Conservation (phyloP, 2,329 filamentous ascomycete species). For the Arthrobotrys entomopaga region DNA sequence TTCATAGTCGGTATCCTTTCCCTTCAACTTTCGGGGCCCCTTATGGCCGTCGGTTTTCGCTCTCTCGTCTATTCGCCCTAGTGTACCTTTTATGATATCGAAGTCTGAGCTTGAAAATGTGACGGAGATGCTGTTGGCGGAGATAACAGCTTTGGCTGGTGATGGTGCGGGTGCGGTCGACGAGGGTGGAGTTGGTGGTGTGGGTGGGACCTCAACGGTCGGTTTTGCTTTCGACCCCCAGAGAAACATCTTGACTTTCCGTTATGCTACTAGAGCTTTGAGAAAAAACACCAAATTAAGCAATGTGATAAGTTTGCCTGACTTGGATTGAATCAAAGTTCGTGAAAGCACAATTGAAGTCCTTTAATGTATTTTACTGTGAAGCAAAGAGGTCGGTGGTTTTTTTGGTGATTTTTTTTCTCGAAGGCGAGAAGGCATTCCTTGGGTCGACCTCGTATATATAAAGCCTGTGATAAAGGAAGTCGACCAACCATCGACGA, state of each 20-base stretch:
- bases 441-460: conserved; percentile 52
- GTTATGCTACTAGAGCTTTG: conserved; percentile 6
- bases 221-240: conserved; percentile 37
- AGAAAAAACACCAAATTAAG: conserved; percentile 10
- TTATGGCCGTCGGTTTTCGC: conserved; percentile 27
- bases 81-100: conserved; percentile 51
- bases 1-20: conserved; percentile 53
- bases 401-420: conserved; percentile 4
- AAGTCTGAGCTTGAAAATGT: conserved; percentile 48
- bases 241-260: conserved; percentile 49
- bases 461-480: not conserved
- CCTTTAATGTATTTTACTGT: conserved; percentile 25
- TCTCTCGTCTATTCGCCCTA: conserved; percentile 50
- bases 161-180: conserved; percentile 19
- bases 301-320: conserved; percentile 17
- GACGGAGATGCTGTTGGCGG: conserved; percentile 52
- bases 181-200: conserved; percentile 10
- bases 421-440: conserved; percentile 35
- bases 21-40: conserved; percentile 46
- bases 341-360: conserved; percentile 24
- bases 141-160: conserved; percentile 41
- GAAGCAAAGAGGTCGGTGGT: conserved; percentile 30
- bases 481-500: conserved; percentile 39
- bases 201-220: conserved; percentile 24
- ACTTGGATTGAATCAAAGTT: conserved; percentile 22